Conservation (phyloP, 305 asterid species). For the Fraxinus paxiana region DNA sequence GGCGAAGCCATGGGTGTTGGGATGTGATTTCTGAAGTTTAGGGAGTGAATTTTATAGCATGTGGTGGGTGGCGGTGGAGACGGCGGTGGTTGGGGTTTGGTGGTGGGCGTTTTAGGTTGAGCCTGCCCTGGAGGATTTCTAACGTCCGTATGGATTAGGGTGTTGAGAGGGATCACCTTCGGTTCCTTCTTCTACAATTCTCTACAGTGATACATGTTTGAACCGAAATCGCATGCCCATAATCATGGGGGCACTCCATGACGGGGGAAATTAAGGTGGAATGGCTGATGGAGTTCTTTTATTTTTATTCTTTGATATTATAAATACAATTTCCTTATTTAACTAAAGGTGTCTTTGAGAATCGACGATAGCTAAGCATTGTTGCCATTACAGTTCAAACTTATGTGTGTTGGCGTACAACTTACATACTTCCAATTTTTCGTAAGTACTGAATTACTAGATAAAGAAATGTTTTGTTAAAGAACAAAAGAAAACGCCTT, state of each 20-base stretch:
- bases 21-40: slow-evolving; percentile 8
- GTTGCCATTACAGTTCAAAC: background rate
- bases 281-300: background rate
- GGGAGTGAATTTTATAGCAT: slow-evolving; percentile 1
- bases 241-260: background rate
- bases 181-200: slow-evolving; percentile 20
- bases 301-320: background rate
- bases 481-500: background rate
- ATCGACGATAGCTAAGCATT: background rate
- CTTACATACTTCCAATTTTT: background rate
- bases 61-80: slow-evolving; percentile 18
- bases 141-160: slow-evolving; percentile 21
- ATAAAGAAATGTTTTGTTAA: background rate
- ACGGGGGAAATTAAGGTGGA: background rate
- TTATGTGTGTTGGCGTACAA: background rate
- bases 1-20: slow-evolving; percentile 24
- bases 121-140: slow-evolving; percentile 16
- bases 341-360: background rate
- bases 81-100: background rate
- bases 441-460: background rate
- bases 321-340: background rate
- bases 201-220: slow-evolving; percentile 9
- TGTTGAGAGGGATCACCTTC: slow-evolving; percentile 23
- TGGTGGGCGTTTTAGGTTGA: slow-evolving; percentile 6
- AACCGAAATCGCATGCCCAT: background rate